Base-by-base conservation (phyloP, 106 monocot species). In the Dendrobium officinale region DNA sequence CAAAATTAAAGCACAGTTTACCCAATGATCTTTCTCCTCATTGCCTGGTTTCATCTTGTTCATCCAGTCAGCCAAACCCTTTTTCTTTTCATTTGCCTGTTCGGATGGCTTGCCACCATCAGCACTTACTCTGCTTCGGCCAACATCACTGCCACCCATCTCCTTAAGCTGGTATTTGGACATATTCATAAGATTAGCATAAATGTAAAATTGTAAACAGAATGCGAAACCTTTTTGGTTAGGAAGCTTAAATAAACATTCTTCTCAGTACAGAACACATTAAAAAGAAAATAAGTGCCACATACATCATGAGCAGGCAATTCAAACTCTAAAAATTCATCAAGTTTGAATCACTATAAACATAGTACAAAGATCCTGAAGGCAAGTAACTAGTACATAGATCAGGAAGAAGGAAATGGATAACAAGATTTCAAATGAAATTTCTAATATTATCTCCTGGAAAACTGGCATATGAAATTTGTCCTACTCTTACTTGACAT, bases 21-120 rank as follows among this genome's bases (percentile, higher is more conserved):
- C 93, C 95, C 95, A 95, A 67, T 96, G 96, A 19, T 93, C 96
- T 80, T 93, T 96, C 83, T 96, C 96, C 81, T 93, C 93, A 80
- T 91, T 93, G 77, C 66, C 85, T 78, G 96, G 92, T 72, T 92
- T 96, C 40, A 93, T 86, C 67, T 87, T 55, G 83, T 87, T 96
- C 84, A 91, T 86, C 93, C 93, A 96, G 77, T 93, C 88, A 74
- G 78, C 47, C 29, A 93, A 81, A 44, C 82, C 87, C 76, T 90
- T 93, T 82, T 89, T 95, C 83, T 87, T 93, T 64, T 96, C 96
- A 83, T 77, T 79, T 80, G 67, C 56, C 56, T 91, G 89, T 73
- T 96, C 96, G 80, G 87, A 75, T 67, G 33, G 75, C 75, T 91
- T 93, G 51, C 81, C 73, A 75, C 79, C 75, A 82, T 93, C 92